Evolutionary conservation across 345 rosid species (phyloP).

Genomic region (Salix koriyanagi): DNA sequence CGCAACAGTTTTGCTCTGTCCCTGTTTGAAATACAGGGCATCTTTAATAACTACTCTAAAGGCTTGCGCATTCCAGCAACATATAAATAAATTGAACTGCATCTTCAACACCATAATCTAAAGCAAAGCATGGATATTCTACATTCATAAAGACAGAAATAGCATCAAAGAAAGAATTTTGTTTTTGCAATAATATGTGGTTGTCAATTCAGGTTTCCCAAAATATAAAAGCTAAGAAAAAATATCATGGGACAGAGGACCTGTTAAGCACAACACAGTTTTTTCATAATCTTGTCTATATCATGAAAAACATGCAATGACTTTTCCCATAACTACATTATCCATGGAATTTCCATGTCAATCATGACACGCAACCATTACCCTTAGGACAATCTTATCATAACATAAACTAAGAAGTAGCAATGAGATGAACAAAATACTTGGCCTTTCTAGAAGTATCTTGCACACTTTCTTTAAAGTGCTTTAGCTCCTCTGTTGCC

Average conservation of each 20-base stretch:
- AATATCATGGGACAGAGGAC: neutral
- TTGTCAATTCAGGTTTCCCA: neutral
- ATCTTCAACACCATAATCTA: neutral
- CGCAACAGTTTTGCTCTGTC: conserved; percentile 61
- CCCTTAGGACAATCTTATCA: neutral
- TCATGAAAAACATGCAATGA: conserved; percentile 15
- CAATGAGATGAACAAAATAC: conserved; percentile 34
- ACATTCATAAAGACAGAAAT: neutral
- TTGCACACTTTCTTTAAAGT: conserved; percentile 78
- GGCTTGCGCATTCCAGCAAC: neutral
- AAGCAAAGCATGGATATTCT: neutral
- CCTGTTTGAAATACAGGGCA: conserved; percentile 42
- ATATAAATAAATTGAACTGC: neutral
- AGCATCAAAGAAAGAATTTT: neutral
- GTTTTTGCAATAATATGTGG: neutral
- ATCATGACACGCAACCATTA: neutral
- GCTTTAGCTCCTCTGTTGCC: conserved; percentile 77
- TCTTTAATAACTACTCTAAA: conserved; percentile 13
- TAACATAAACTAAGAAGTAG: neutral
- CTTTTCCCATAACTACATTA: neutral
- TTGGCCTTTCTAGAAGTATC: conserved; percentile 73
- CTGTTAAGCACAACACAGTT: neutral
- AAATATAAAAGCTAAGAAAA: neutral
- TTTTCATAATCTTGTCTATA: neutral
- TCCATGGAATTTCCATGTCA: neutral